phyloP scores from a whole-genome alignment of 1,284 basidiomycete species.

The Ceratobasidium theobromae region DNA sequence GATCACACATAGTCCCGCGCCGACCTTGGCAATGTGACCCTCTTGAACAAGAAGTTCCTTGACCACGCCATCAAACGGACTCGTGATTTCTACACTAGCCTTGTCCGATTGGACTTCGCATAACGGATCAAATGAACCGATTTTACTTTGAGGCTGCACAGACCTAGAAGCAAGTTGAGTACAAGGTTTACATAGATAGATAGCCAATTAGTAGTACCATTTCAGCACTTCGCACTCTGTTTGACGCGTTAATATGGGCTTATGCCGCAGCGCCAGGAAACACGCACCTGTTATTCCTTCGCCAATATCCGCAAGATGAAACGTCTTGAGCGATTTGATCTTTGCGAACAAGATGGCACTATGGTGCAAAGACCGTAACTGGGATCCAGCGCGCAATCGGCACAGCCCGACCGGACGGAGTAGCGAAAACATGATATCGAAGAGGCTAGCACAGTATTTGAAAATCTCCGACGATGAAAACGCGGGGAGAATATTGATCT shows the following conservation, averaged over 20 bases:
- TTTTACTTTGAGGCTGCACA: constrained; percentile 57
- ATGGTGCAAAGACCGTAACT: constrained; percentile 26
- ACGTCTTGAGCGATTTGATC: constrained; percentile 45
- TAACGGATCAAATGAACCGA: constrained; percentile 81
- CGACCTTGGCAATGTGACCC: constrained; percentile 87
- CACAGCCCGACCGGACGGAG: constrained; percentile 7
- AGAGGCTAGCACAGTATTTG: not conserved
- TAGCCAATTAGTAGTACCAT: constrained; percentile 55
- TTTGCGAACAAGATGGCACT: constrained; percentile 31
- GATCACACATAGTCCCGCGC: constrained; percentile 79
- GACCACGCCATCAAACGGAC: constrained; percentile 80
- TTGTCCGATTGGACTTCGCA: constrained; percentile 97
- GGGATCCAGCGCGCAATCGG: not conserved
- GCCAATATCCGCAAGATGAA: constrained; percentile 94
- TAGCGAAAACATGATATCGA: constrained; percentile 4
- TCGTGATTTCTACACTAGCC: constrained; percentile 91
- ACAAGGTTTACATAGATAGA: not conserved
- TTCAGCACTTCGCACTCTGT: constrained; percentile 88
- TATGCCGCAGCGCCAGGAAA: not conserved
- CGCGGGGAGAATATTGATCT: not conserved
- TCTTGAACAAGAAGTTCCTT: constrained; percentile 73
- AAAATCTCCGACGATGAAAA: not conserved
- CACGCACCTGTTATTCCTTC: constrained; percentile 61
- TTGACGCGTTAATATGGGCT: constrained; percentile 48
- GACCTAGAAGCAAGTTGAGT: constrained; percentile 47